Percentiles rank a stretch among this genome's conserved stretches.
Evolutionary conservation across 257 asterid genomes (phyloP).

Genomic region (Lycium ferocissimum): DNA sequence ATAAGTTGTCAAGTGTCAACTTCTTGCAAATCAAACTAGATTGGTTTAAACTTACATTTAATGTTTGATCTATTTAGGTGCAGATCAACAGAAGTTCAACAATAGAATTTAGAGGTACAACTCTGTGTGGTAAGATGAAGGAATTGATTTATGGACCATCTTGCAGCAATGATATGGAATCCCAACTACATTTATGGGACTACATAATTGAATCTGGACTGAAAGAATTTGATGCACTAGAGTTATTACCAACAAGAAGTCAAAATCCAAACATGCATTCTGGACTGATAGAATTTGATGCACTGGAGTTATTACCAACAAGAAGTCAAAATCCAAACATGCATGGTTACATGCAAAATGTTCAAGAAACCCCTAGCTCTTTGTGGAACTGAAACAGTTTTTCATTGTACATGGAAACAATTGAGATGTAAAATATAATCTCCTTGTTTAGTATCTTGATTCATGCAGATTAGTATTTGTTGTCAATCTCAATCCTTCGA

Average conservation of each 20-base stretch:
- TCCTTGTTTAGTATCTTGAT: neutral
- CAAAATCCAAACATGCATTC: neutral
- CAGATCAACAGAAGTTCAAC: conserved; percentile 40
- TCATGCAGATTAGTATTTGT: neutral
- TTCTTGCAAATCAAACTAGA: neutral
- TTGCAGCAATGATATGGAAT: conserved; percentile 36
- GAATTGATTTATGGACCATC: conserved; percentile 40
- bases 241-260: neutral
- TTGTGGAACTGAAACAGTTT: neutral
- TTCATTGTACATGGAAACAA: neutral
- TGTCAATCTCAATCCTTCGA: neutral
- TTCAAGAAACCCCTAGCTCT: neutral
- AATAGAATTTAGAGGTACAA: conserved; percentile 31
- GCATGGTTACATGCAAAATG: neutral
- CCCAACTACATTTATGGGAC: conserved; percentile 47
- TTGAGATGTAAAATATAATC: neutral
- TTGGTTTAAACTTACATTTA: neutral
- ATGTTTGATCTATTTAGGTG: neutral
- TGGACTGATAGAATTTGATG: too few relatives aligned
- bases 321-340: neutral
- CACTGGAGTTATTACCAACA: neutral
- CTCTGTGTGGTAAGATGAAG: conserved; percentile 41
- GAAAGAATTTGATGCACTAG: conserved; percentile 37
- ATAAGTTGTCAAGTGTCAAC: neutral
- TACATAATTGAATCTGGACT: conserved; percentile 39